phyloP scores from a whole-genome alignment of 2,329 filamentous ascomycete genomes.

The Monilinia polystroma region DNA sequence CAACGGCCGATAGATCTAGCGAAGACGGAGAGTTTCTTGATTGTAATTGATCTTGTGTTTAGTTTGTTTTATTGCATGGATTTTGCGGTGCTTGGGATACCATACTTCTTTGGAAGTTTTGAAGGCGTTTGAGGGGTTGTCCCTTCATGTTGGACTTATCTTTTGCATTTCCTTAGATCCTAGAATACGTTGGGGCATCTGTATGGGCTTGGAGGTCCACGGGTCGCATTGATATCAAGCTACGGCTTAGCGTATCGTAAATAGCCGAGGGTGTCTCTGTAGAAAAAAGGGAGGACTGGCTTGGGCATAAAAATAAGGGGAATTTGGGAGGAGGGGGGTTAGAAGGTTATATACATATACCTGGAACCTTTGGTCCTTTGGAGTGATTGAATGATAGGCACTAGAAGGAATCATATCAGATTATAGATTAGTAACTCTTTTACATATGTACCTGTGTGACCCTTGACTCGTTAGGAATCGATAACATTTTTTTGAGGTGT shows the following conservation, averaged over 20 bases:
- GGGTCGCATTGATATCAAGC: neutral
- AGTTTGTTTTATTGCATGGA: neutral
- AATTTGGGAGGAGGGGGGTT: neutral
- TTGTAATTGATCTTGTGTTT: conserved; percentile 10
- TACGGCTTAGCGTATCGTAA: neutral
- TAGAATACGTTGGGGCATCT: neutral
- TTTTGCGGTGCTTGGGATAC: conserved; percentile 12
- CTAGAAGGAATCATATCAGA: neutral
- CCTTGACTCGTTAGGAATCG: neutral
- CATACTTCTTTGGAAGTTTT: conserved; percentile 1
- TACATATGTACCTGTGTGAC: neutral
- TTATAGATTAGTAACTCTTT: neutral
- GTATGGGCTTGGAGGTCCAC: neutral
- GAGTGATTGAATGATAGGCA: neutral
- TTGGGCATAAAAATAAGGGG: neutral
- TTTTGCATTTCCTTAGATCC: neutral
- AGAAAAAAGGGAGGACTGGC: neutral
- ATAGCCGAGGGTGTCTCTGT: neutral
- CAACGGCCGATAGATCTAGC: conserved; percentile 29
- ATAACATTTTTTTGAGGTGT: too few relatives aligned
- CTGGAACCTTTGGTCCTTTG: neutral
- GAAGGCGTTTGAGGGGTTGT: neutral
- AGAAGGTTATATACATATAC: neutral
- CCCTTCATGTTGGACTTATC: neutral
- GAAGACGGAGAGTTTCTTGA: conserved; percentile 20